These are phyloP conservation scores for Colletotrichum chlorophyti DNA, from an alignment of 2,329 filamentous ascomycete genomes.

Conservation along the genomic window DNA sequence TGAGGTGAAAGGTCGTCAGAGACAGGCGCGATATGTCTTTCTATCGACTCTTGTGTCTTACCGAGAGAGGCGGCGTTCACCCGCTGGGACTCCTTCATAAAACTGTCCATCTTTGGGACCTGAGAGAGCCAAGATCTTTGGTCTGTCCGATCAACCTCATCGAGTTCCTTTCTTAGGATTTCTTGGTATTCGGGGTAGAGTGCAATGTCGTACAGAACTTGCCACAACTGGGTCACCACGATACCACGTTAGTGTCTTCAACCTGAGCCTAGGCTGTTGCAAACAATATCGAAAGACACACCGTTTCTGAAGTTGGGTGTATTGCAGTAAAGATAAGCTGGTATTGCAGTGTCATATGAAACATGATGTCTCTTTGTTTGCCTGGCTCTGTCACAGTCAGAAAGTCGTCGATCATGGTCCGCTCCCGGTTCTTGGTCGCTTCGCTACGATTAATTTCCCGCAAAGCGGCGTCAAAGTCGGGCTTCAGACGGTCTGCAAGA, in stretches of 20 bases:
- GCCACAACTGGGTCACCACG: slow-evolving; percentile 3
- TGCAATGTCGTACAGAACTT: slow-evolving; percentile 9
- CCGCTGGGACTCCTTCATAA: slow-evolving; percentile 13
- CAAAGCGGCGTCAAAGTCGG: not conserved
- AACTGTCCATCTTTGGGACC: slow-evolving; percentile 12
- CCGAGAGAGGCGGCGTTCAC: not conserved
- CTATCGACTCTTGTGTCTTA: not conserved
- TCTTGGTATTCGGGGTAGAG: slow-evolving; percentile 4
- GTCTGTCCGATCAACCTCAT: not conserved
- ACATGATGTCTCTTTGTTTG: not conserved
- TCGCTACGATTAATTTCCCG: not conserved
- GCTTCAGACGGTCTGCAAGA: not conserved
- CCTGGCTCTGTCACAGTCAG: not conserved
- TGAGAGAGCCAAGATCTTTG: not conserved
- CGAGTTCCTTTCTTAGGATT: not conserved
- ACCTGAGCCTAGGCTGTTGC: not conserved
- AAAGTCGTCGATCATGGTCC: slow-evolving; percentile 7
- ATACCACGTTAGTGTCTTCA: not conserved
- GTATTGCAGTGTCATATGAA: slow-evolving; percentile 10
- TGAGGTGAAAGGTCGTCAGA: not conserved
- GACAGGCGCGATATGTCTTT: not conserved
- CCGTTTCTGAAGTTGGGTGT: slow-evolving; percentile 7
- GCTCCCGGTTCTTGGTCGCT: not conserved
- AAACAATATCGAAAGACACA: not conserved
- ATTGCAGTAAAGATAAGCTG: slow-evolving; percentile 4